Percentiles rank a stretch among this genome's conserved stretches.
phyloP scores from a whole-genome alignment of 1,139 yeast genomes.

The Scheffersomyces insectosa region DNA sequence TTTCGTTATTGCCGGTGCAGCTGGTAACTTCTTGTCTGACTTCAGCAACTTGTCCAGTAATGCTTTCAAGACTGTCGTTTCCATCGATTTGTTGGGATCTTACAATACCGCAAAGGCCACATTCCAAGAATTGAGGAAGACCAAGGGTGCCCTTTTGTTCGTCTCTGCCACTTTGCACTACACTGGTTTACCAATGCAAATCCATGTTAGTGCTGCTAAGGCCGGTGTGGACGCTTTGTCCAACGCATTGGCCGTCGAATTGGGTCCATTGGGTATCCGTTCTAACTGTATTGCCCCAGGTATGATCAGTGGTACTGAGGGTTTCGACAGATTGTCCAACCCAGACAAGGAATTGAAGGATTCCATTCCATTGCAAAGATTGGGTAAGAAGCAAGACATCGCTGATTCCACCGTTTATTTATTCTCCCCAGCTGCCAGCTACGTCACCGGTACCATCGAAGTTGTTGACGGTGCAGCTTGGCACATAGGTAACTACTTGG shows the following conservation, averaged over 20 bases:
- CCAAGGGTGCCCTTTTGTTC: constrained; percentile 72
- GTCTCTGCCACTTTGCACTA: constrained; percentile 87
- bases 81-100: constrained; percentile 83
- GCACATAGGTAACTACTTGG: constrained; percentile 62
- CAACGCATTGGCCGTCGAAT: constrained; percentile 79
- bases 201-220: constrained; percentile 90
- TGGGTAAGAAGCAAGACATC: constrained; percentile 75
- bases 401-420: constrained; percentile 86
- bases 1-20: constrained; percentile 91
- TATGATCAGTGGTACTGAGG: constrained; percentile 79
- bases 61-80: constrained; percentile 84
- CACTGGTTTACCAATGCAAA: constrained; percentile 81
- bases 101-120: constrained; percentile 85
- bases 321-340: constrained; percentile 56
- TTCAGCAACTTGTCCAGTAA: constrained; percentile 75
- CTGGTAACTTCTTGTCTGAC: constrained; percentile 86
- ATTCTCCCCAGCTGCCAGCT: constrained; percentile 79
- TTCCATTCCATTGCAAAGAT: constrained; percentile 72
- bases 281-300: constrained; percentile 89
- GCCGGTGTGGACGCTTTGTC: constrained; percentile 91
- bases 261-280: constrained; percentile 84
- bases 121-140: constrained; percentile 59
- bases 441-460: constrained; percentile 72
- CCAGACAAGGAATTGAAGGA: constrained; percentile 33
- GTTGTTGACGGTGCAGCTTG: constrained; percentile 92